Conservation (phyloP, 2,329 filamentous ascomycete genomes). For the Venturiaceae sp. region DNA sequence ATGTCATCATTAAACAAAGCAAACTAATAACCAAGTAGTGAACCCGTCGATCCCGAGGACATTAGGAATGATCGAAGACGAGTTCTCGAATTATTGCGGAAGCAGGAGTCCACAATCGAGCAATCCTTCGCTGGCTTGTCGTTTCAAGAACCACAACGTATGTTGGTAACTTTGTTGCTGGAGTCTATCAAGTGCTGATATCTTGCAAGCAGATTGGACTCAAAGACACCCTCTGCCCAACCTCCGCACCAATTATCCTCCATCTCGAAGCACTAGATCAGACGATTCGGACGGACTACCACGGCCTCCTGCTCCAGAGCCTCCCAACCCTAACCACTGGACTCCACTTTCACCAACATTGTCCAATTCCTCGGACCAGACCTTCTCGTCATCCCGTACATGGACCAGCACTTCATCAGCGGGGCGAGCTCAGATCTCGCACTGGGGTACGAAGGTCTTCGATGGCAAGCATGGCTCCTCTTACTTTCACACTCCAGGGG, state of each 20-base stretch:
- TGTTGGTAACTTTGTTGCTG: not conserved
- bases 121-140: conserved; percentile 18
- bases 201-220: not conserved
- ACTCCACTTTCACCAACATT: conserved; percentile 5
- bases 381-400: not conserved
- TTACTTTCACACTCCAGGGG: conserved; percentile 22
- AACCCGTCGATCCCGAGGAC: conserved; percentile 18
- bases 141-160: conserved; percentile 17
- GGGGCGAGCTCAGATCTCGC: conserved; percentile 16
- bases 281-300: not conserved
- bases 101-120: conserved; percentile 19
- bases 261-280: conserved; percentile 1
- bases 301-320: conserved; percentile 10
- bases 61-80: conserved; percentile 18
- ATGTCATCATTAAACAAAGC: not conserved
- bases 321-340: conserved; percentile 20
- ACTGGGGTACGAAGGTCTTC: conserved; percentile 35
- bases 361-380: conserved; percentile 1
- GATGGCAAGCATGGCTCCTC: conserved; percentile 30
- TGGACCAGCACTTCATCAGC: conserved; percentile 19
- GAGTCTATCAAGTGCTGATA: conserved; percentile 1
- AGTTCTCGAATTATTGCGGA: conserved; percentile 22
- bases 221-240: conserved; percentile 1
- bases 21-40: conserved; percentile 16
- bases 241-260: conserved; percentile 7